phyloP scores from a whole-genome alignment of 768 basidiomycete species.

The Jaapia argillacea region DNA sequence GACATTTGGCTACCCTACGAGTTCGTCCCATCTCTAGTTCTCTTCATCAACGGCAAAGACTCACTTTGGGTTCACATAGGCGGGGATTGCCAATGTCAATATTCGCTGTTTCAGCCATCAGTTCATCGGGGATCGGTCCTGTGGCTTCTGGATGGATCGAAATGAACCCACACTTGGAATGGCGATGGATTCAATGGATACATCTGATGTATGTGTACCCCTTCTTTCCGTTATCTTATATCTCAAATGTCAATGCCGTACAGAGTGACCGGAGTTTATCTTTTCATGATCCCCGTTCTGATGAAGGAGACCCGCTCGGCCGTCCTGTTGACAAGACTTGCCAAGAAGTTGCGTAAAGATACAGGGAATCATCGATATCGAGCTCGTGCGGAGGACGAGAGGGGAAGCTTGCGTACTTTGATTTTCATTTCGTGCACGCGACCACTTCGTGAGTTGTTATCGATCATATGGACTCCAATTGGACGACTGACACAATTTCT shows the following conservation, averaged over 20 bases:
- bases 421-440: conserved; percentile 65
- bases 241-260: conserved; percentile 4
- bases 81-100: conserved; percentile 74
- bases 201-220: conserved; percentile 41
- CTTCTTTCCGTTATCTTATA: background rate
- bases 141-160: conserved; percentile 60
- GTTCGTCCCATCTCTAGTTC: conserved; percentile 32
- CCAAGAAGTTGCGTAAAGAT: conserved; percentile 50
- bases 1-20: conserved; percentile 59
- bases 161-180: conserved; percentile 42
- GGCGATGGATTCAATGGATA: conserved; percentile 85
- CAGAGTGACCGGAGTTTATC: conserved; percentile 43
- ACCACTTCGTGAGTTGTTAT: conserved; percentile 47
- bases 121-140: conserved; percentile 56
- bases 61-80: too few relatives aligned
- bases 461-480: conserved; percentile 12
- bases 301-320: conserved; percentile 68
- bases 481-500: background rate
- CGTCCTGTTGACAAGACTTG: conserved; percentile 59
- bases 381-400: conserved; percentile 55
- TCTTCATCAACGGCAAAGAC: too few relatives aligned
- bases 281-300: conserved; percentile 39
- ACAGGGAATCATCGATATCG: conserved; percentile 56
- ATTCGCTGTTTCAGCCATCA: conserved; percentile 53
- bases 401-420: conserved; percentile 39